phyloP scores from a whole-genome alignment of 1,284 basidiomycete genomes.

The Ceratobasidium sp. region DNA sequence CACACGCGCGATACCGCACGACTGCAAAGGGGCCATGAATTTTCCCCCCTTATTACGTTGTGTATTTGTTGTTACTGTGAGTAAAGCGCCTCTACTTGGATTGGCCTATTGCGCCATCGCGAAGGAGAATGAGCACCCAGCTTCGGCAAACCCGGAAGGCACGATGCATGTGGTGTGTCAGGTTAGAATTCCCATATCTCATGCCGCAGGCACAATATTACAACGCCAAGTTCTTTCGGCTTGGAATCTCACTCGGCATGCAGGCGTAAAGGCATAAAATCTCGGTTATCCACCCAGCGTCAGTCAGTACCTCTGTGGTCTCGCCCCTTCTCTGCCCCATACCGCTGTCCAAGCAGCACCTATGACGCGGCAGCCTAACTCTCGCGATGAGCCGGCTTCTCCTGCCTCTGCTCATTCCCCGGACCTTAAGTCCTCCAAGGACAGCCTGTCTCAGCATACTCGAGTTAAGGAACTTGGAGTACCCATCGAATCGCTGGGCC shows the following conservation, averaged over 20 bases:
- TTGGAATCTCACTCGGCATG: slow-evolving; percentile 19
- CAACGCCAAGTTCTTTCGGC: slow-evolving; percentile 9
- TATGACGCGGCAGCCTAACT: not conserved
- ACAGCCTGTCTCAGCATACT: slow-evolving; percentile 9
- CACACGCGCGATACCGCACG: too few relatives aligned
- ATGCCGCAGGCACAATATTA: not conserved
- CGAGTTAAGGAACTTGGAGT: slow-evolving; percentile 13
- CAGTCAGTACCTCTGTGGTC: too few relatives aligned
- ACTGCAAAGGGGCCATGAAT: too few relatives aligned
- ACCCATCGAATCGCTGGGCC: slow-evolving; percentile 11
- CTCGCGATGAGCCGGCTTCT: not conserved
- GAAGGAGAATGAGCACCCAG: slow-evolving; percentile 23
- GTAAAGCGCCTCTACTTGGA: not conserved
- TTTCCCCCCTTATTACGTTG: not conserved
- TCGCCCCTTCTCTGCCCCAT: not conserved
- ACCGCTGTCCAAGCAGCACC: not conserved
- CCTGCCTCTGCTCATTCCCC: not conserved
- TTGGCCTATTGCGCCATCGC: slow-evolving; percentile 39
- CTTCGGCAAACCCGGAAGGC: not conserved
- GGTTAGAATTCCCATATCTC: not conserved
- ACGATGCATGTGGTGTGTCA: not conserved
- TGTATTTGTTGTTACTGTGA: not conserved
- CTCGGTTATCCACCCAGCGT: too few relatives aligned
- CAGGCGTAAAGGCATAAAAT: slow-evolving; percentile 16
- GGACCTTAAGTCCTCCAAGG: slow-evolving; percentile 4